Evolutionary conservation across 805 yeast species (phyloP).

Genomic region (Huiozyma sinensis): DNA sequence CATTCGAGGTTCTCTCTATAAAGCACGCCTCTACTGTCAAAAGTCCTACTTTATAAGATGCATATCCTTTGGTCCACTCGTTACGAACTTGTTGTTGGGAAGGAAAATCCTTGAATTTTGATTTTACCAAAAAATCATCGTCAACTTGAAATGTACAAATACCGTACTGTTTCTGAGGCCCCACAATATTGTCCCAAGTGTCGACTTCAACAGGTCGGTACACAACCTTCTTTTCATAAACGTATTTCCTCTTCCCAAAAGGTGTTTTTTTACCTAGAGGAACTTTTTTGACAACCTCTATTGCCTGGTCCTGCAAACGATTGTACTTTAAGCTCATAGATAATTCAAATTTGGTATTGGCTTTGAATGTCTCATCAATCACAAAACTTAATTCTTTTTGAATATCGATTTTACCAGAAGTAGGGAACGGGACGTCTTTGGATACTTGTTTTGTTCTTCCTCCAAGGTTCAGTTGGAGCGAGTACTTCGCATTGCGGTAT

Average conservation of each 20-base stretch:
- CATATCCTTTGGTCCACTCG: conserved; percentile 57
- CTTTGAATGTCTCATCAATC: conserved; percentile 17
- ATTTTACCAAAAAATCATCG: conserved; percentile 7
- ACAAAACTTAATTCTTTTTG: conserved; percentile 62
- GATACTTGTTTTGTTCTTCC: conserved; percentile 8
- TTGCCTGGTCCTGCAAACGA: conserved; percentile 34
- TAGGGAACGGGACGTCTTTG: not conserved
- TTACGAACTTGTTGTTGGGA: conserved; percentile 31
- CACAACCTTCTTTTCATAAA: conserved; percentile 35
- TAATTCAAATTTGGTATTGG: conserved; percentile 46
- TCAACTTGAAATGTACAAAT: conserved; percentile 48
- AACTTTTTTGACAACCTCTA: conserved; percentile 50
- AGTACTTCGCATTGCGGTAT: conserved; percentile 37
- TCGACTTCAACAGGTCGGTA: conserved; percentile 41
- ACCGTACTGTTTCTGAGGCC: conserved; percentile 82
- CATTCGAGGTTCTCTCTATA: conserved; percentile 50
- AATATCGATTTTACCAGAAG: conserved; percentile 21
- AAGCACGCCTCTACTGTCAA: conserved; percentile 58
- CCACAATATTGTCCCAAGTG: conserved; percentile 52
- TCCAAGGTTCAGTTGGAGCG: conserved; percentile 46
- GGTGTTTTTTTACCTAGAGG: conserved; percentile 30
- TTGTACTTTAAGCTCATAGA: conserved; percentile 60
- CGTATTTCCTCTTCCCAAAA: conserved; percentile 29
- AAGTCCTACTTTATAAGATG: conserved; percentile 48
- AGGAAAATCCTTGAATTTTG: conserved; percentile 7